phyloP scores from a whole-genome alignment of 345 rosid species.

The Salix dunnii region DNA sequence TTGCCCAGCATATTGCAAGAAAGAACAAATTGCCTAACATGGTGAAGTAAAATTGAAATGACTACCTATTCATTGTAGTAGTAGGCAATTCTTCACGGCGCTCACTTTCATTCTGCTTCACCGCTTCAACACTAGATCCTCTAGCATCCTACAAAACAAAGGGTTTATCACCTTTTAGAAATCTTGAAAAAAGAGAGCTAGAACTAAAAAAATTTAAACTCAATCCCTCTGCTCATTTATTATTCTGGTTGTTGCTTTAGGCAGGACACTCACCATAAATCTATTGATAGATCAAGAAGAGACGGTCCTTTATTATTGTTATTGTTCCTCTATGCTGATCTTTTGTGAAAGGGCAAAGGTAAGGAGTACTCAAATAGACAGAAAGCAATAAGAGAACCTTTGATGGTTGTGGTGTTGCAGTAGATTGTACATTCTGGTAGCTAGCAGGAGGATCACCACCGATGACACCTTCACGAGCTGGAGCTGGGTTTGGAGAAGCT shows the following conservation, averaged over 20 bases:
- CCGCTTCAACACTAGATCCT: constrained; percentile 41
- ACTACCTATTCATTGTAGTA: constrained; percentile 56
- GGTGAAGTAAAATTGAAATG: constrained; percentile 2
- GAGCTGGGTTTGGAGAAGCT: constrained; percentile 46
- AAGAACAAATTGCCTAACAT: neutral
- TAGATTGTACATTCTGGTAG: constrained; percentile 38
- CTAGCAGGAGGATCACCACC: constrained; percentile 32
- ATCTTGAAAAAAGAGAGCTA: neutral
- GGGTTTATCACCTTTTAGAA: neutral
- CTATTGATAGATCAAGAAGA: neutral
- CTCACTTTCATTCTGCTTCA: constrained; percentile 58
- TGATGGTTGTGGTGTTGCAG: constrained; percentile 31
- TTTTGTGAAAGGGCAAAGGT: neutral
- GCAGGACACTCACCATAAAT: neutral
- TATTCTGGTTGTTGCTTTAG: neutral
- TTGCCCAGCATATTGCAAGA: neutral
- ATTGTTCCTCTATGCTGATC: neutral
- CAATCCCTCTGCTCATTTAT: neutral
- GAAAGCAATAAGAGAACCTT: constrained; percentile 46
- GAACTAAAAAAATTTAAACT: neutral
- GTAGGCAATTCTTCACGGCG: constrained; percentile 63
- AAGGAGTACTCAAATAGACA: neutral
- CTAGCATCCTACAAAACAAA: constrained; percentile 56
- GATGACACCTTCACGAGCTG: constrained; percentile 47
- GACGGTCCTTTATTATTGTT: neutral